A percentile compares a stretch with the other conserved stretches of the same genome.
Evolutionary conservation across 108 stramenopile species (phyloP).

Genomic region (Pseudonitzschia multiseries): DNA sequence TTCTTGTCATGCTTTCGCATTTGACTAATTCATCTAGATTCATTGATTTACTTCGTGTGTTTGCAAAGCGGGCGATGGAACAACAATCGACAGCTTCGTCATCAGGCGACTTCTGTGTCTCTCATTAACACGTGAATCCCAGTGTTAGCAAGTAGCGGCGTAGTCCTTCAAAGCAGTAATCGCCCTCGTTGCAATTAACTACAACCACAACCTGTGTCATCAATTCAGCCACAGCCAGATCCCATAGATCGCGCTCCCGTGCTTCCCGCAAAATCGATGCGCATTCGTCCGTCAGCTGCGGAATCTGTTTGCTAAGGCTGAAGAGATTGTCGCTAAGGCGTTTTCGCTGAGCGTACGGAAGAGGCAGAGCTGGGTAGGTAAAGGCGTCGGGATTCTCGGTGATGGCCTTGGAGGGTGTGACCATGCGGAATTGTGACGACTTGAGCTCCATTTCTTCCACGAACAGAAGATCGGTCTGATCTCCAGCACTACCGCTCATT

Average conservation of each 20-base stretch:
- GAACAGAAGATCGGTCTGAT: conserved; percentile 23
- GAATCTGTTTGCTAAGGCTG: conserved; percentile 66
- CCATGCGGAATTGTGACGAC: conserved; percentile 62
- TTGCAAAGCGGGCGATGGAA: too few species aligned
- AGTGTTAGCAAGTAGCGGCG: conserved; percentile 64
- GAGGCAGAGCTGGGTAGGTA: conserved; percentile 63
- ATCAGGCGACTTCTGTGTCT: too few species aligned
- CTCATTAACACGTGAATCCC: conserved; percentile 65
- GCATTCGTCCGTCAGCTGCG: conserved; percentile 67
- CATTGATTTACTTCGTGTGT: too few species aligned
- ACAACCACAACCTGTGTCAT: conserved; percentile 80
- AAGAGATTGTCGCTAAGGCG: conserved; percentile 76
- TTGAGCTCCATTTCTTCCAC: conserved; percentile 63
- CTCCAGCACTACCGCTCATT: conserved; percentile 17
- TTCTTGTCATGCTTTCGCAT: too few species aligned
- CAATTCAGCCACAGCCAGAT: conserved; percentile 80
- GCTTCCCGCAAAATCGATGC: conserved; percentile 73
- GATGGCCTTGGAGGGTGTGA: conserved; percentile 39
- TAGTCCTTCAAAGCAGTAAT: conserved; percentile 70
- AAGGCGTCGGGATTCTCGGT: conserved; percentile 40
- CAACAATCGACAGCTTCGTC: too few species aligned
- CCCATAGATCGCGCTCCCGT: conserved; percentile 70
- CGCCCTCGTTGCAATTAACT: conserved; percentile 60
- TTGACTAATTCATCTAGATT: too few species aligned
- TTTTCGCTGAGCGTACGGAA: conserved; percentile 77